phyloP scores from a whole-genome alignment of 768 basidiomycete genomes.

The Lactarius sanguifluus region DNA sequence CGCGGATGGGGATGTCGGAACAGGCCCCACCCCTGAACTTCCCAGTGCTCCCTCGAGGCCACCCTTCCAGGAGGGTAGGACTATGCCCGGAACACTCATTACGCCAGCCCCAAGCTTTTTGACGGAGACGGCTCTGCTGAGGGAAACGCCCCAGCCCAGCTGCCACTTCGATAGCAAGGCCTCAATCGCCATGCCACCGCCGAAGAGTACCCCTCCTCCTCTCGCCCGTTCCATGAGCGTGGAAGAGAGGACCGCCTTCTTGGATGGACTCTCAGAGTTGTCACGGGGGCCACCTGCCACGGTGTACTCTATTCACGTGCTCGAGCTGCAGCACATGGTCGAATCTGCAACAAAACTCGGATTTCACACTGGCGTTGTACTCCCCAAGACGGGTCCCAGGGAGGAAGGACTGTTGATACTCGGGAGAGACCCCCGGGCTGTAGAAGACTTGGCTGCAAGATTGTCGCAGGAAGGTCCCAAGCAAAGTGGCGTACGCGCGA shows the following conservation, averaged over 20 bases:
- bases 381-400: conserved; percentile 7
- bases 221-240: conserved; percentile 28
- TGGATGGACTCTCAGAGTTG: conserved; percentile 24
- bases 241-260: conserved; percentile 25
- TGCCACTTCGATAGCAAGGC: conserved; percentile 14
- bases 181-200: background rate
- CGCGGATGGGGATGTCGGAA: conserved; percentile 3
- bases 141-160: conserved; percentile 1
- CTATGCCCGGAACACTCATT: conserved; percentile 30
- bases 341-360: conserved; percentile 24
- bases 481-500: conserved; percentile 17
- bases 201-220: background rate
- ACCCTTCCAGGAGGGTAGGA: conserved; percentile 19
- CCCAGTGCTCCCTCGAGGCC: conserved; percentile 1
- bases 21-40: background rate
- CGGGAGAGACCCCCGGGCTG: conserved; percentile 25
- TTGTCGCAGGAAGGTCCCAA: conserved; percentile 15
- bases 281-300: conserved; percentile 26
- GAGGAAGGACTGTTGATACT: conserved; percentile 27
- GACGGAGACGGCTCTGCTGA: background rate
- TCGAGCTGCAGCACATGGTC: conserved; percentile 19
- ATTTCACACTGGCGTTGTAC: conserved; percentile 25
- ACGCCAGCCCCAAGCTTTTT: conserved; percentile 23
- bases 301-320: conserved; percentile 24
- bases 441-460: conserved; percentile 19